Conservation (phyloP, 441 rosid species). For the Arabidopsis lyrata region DNA sequence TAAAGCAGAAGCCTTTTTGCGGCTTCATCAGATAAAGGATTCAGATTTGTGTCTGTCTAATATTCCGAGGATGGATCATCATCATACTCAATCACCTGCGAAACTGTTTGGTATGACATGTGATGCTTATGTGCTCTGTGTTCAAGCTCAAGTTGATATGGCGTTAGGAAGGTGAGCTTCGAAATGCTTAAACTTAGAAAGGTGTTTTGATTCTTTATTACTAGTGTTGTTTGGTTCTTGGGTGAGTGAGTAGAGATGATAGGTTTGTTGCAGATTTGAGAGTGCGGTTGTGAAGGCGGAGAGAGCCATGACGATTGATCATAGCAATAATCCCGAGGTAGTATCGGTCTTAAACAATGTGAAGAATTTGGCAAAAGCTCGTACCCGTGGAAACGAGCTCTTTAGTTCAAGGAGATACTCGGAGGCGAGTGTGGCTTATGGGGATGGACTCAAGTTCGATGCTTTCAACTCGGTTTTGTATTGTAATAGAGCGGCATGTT, state of each 20-base stretch:
- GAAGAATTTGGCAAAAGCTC: conserved; percentile 60
- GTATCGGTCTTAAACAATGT: conserved; percentile 53
- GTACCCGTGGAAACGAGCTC: conserved; percentile 64
- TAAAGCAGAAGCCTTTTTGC: conserved; percentile 68
- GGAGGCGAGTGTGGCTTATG: conserved; percentile 73
- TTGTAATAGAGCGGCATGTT: conserved; percentile 80
- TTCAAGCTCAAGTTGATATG: conserved; percentile 69
- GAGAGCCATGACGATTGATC: conserved; percentile 58
- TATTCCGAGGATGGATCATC: conserved; percentile 47
- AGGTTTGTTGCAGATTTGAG: conserved; percentile 72
- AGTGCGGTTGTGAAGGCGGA: conserved; percentile 67
- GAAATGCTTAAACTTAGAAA: conserved; percentile 4
- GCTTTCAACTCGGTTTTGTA: conserved; percentile 63
- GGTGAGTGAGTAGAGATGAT: conserved; percentile 51
- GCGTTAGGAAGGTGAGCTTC: conserved; percentile 78
- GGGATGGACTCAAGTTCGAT: conserved; percentile 68
- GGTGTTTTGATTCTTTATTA: background rate
- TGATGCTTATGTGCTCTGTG: conserved; percentile 63
- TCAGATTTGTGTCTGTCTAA: conserved; percentile 56
- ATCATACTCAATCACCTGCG: conserved; percentile 34
- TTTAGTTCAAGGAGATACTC: conserved; percentile 59
- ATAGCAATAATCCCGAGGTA: conserved; percentile 49
- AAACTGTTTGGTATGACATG: conserved; percentile 56
- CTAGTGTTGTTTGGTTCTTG: conserved; percentile 43
- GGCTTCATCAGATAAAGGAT: conserved; percentile 62